phyloP scores from a whole-genome alignment of 306 rosid species.

The Ceratonia siliqua region DNA sequence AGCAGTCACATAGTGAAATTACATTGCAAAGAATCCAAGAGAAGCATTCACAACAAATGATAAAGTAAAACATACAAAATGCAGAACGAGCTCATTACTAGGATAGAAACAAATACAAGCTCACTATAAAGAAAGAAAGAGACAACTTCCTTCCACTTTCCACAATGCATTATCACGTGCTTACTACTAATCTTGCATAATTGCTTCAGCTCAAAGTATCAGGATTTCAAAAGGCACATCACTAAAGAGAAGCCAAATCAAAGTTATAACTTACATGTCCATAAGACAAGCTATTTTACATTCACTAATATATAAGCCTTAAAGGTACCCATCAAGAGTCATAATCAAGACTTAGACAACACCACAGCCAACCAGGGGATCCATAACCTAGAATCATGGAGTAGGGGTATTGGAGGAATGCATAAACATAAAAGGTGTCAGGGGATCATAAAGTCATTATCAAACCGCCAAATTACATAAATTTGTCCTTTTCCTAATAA shows the following conservation, averaged over 20 bases:
- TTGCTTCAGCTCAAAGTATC: not conserved
- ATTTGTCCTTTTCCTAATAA: not conserved
- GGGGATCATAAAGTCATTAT: not conserved
- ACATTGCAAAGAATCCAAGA: not conserved
- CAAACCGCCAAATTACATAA: not conserved
- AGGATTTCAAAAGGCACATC: not conserved
- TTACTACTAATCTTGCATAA: not conserved
- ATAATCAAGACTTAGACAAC: not conserved
- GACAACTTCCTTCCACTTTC: not conserved
- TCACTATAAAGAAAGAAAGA: not conserved
- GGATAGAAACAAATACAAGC: not conserved
- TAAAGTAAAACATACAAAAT: not conserved
- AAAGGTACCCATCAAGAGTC: not conserved
- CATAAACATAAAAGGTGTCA: not conserved
- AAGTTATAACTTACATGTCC: not conserved
- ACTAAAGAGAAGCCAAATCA: not conserved
- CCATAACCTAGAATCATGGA: not conserved
- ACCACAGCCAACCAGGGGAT: not conserved
- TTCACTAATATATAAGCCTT: not conserved
- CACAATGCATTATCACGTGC: not conserved
- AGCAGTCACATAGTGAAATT: conserved; percentile 26
- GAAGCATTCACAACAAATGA: not conserved
- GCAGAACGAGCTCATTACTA: not conserved
- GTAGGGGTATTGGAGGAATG: not conserved
- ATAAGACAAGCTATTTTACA: not conserved